Base-by-base conservation (phyloP, 1,284 basidiomycete species). In the Rhodotorula sp. region DNA sequence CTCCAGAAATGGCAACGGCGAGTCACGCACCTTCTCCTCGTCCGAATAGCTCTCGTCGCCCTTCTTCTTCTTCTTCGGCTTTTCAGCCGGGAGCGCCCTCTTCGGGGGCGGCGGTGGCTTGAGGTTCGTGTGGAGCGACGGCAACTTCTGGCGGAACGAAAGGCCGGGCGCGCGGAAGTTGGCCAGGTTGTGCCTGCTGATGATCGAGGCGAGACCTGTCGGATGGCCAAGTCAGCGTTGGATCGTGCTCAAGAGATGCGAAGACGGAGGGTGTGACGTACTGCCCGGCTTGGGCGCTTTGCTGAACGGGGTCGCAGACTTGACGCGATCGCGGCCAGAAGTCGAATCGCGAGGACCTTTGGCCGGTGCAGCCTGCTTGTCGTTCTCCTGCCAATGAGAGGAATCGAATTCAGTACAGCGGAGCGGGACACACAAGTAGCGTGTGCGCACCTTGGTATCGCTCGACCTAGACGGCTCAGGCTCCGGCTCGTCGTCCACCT, bases 41-140 rank as follows among this genome's bases (percentile, higher is more conserved):
- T 73, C 72, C 25, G 71, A 73, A 34, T 66, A 73, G 50, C 66
- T 68, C 53, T 73, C 66, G 25, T 73, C 66, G 12, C 71, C 71
- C 57, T 71, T 73, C 68, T 73, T 73, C 62, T 70, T 73, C 67
- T 74, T 74, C 65, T 61, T 64, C 52, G 52, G 55, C 45, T 34
- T 19, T 23, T 67, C 60, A n/a, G 62, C 61, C 49, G 45, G 54
- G n/a, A 70, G 67, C 5, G 67, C 49, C 27, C 66, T 65, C 60
- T 69, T 68, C 1, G 64, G 41, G 3, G 71, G 60, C 7, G 74
- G 68, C 2, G 72, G 61, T 34, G 74, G 67, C 61, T 75, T 75
- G 55, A 75, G 67, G 62, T 75, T 75, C 13, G 42, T 53, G 55
- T 75, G 74, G 14, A 75, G 48, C 9, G 66, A 58, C 25, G 74